Base-by-base conservation (phyloP, 1,284 basidiomycete genomes). In the Cryptococcus wingfieldii region DNA sequence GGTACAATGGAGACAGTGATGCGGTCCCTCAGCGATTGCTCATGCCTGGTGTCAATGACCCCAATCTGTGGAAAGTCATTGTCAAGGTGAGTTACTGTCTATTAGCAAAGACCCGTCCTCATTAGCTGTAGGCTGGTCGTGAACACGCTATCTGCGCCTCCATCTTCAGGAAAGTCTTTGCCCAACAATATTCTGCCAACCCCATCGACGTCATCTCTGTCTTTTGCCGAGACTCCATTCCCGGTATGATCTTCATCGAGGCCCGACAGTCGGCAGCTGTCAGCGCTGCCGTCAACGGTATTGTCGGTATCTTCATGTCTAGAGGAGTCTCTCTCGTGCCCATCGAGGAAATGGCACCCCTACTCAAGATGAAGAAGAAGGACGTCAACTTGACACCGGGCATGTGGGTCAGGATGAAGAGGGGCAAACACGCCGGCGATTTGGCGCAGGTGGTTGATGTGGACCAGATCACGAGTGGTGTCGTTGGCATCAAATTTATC, bases 291-390 rank as follows among this genome's bases (percentile, higher is more conserved):
- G 85, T 90, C 71, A 83, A 85, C 55, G 95, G 94, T 37, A 86
- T 98, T 44, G 90, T 98, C 51, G 95, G 94, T 53, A 86, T 95
- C 51, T 98, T 93, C 77, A 82, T 85, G 38, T 65, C 66, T 63
- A 86, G 87, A 51, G 88, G 88, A 18, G 83, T 93, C 60, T 83
- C 84, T 42, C 84, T 98, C 41, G 92, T 98, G 1, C 94, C 94
- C 8, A 94, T 98, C 61, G 91, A 97, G 65, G 95, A 99, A 80
- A 98, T 98, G 95, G 91, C 94, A 6, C 92, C 90, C 61, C 80
- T 98, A 37, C 82, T 98, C 63, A 90, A 91, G 72, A 96, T 97
- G 68, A 96, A 94, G 80, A 94, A 95, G 79, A 89, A 93, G 70
- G 90, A 93, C 63, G 80, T 88, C 54, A 88, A 88, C 1, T 84